Conservation (phyloP, 495 filamentous ascomycete genomes). For the Lineolata rhizophorae region DNA sequence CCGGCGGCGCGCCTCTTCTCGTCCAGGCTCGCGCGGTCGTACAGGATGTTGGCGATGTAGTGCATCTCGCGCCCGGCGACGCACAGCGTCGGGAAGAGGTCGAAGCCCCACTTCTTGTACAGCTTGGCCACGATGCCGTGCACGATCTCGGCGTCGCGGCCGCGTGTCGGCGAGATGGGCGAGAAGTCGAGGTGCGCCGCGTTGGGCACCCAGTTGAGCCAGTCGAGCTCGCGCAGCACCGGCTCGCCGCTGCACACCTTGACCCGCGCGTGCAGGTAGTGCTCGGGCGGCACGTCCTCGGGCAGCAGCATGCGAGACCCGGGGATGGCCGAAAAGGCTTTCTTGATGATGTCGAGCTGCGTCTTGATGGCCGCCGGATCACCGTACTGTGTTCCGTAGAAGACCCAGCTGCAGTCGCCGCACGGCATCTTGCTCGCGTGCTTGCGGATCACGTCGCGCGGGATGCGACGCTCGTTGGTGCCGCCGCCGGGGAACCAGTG, state of each 20-base stretch:
- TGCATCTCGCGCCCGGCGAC: conserved; percentile 35
- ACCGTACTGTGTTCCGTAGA: conserved; percentile 33
- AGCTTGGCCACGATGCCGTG: conserved; percentile 22
- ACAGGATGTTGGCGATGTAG: conserved; percentile 34
- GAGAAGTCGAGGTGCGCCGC: conserved; percentile 32
- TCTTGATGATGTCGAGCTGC: conserved; percentile 24
- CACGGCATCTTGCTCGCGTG: conserved; percentile 8
- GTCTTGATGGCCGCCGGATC: conserved; percentile 21
- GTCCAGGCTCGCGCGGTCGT: conserved; percentile 23
- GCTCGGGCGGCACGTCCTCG: conserved; percentile 15
- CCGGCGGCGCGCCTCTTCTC: conserved; percentile 18
- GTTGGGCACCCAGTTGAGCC: conserved; percentile 36
- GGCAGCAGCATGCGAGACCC: conserved; percentile 25
- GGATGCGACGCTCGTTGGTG: no score
- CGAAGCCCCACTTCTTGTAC: conserved; percentile 23
- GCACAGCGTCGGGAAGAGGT: conserved; percentile 28
- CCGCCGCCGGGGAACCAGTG: conserved; percentile 21
- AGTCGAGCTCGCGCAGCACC: conserved; percentile 26
- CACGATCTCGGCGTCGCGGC: conserved; percentile 24
- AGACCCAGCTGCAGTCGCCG: conserved; percentile 24
- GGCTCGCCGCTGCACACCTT: conserved; percentile 27
- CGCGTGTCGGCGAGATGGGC: conserved; percentile 31
- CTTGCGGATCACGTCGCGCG: conserved; percentile 9
- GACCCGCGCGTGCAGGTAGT: conserved; percentile 12
- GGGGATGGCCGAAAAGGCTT: conserved; percentile 22